phyloP scores from a whole-genome alignment of 1,284 basidiomycete species.

The Rhodotorula mucilaginosa region DNA sequence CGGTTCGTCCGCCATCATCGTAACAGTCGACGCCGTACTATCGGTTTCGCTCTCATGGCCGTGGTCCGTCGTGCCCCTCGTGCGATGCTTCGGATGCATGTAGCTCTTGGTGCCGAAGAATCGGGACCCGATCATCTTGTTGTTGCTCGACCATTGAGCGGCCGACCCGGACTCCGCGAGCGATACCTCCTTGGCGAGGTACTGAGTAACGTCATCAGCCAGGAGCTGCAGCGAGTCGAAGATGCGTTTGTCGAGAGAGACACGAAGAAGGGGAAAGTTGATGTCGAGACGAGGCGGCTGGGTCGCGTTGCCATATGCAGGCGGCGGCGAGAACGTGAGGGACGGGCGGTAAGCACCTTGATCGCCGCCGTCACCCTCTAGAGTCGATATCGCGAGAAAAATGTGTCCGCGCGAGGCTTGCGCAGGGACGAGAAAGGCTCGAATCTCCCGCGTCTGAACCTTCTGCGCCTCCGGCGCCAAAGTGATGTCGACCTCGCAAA shows the following conservation, averaged over 20 bases:
- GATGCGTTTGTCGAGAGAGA: slow-evolving; percentile 61
- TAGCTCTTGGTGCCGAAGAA: slow-evolving; percentile 67
- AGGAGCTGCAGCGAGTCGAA: slow-evolving; percentile 78
- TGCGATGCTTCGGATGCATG: slow-evolving; percentile 47
- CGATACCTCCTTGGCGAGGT: not conserved
- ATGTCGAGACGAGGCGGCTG: not conserved
- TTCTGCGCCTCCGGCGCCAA: not conserved
- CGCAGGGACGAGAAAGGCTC: not conserved
- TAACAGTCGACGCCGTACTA: slow-evolving; percentile 35
- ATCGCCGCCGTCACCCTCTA: no score
- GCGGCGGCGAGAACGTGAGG: not conserved
- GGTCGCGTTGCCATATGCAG: no score
- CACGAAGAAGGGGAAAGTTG: slow-evolving; percentile 50
- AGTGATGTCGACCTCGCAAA: slow-evolving; percentile 9
- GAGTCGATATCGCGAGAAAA: not conserved
- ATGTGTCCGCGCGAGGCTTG: not conserved
- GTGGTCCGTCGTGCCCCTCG: slow-evolving; percentile 34
- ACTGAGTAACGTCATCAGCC: slow-evolving; percentile 75
- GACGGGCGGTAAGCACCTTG: slow-evolving; percentile 1
- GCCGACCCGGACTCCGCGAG: no score
- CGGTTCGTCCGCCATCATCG: slow-evolving; percentile 20
- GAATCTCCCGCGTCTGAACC: not conserved
- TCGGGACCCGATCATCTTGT: slow-evolving; percentile 56
- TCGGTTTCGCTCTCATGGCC: slow-evolving; percentile 44
- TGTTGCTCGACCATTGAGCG: slow-evolving; percentile 22